phyloP scores from a whole-genome alignment of 371 early-diverging fungal genomes.

The Mortierella sp. region DNA sequence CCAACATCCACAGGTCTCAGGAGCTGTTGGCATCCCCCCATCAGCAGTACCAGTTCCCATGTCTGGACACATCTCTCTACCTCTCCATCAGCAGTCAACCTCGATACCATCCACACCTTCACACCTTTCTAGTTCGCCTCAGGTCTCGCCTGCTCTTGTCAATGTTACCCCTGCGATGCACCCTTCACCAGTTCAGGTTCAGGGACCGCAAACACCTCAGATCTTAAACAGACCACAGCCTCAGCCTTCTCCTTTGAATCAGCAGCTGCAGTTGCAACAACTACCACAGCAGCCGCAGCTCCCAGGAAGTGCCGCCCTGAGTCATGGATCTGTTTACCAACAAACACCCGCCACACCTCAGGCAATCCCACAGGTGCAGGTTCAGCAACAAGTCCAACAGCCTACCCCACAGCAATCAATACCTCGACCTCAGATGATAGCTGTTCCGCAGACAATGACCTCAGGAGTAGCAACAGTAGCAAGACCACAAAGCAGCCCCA shows the following conservation, averaged over 20 bases:
- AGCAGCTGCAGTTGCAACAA: conserved; percentile 18
- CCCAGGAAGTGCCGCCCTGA: background rate
- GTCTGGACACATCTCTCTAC: conserved; percentile 5
- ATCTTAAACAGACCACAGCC: background rate
- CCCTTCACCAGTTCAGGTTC: background rate
- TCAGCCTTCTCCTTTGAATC: conserved; percentile 12
- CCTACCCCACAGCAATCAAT: too few relatives aligned
- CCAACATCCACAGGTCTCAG: conserved; percentile 5
- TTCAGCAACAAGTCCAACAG: too few relatives aligned
- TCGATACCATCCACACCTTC: conserved; percentile 2
- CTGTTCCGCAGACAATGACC: too few relatives aligned
- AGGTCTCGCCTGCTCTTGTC: conserved; percentile 15
- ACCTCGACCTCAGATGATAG: too few relatives aligned
- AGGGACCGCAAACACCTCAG: conserved; percentile 1
- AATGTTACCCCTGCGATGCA: conserved; percentile 6
- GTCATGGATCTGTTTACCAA: background rate
- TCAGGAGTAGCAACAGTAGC: background rate
- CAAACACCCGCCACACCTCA: conserved; percentile 5
- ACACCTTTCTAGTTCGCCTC: conserved; percentile 23
- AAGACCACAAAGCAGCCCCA: conserved; percentile 6
- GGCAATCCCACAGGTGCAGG: conserved; percentile 15
- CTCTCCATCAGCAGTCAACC: background rate
- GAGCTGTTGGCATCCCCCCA: background rate
- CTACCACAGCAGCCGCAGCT: conserved; percentile 11
- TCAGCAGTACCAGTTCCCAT: conserved; percentile 7